Evolutionary conservation across 441 rosid genomes (phyloP), one percentile per base, ranked within the genome.

Genomic region (Adansonia rubrostipa): DNA sequence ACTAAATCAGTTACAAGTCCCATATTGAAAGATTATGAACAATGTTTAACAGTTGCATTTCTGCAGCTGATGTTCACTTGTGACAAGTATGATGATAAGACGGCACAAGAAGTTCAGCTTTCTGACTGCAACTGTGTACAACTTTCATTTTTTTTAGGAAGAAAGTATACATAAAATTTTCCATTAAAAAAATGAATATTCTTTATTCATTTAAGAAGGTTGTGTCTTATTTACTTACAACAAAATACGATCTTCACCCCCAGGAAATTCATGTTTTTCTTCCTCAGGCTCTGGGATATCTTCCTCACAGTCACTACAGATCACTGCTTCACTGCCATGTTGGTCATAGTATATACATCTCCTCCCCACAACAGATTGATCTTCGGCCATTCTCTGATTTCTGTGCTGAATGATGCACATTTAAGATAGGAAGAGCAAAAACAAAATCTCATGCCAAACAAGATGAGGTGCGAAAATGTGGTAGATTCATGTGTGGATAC

Each of bases 251-350:
- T 95, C 97, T 83, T 82, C 92, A 71, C 77, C 88, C 80, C 90
- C 85, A 47, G 94, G 79, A 85, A 90, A 93, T 51, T 88, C 86
- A 73, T 62, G 87, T 78, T 87, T 91, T 78, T 88, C 90, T 81
- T 86, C 95, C 73, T 88, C 90, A 2, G 82, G 84, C 78, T 89
- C 99, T n/a, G 81, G 84, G 62, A 76, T 73, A 44, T 85, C 90
- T 78, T 92, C 98, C 82, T 95, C 97, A 72, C 91, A 86, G 60
- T 90, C 92, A 71, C 89, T 87, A 75, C 93, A 94, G 71, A 96
- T 87, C 65, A 96, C 87, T 62, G 99, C 95, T 87, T 96, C 99
- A 72, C 93, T 93, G 73, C 97, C 98, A 88, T 87, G 89, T 79
- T 87, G 89, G 71, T 84, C 92, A 83, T 92, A 92, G 81, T 92